Evolutionary conservation across 2,329 filamentous ascomycete species (phyloP).

Genomic region (Cercospora sp.): DNA sequence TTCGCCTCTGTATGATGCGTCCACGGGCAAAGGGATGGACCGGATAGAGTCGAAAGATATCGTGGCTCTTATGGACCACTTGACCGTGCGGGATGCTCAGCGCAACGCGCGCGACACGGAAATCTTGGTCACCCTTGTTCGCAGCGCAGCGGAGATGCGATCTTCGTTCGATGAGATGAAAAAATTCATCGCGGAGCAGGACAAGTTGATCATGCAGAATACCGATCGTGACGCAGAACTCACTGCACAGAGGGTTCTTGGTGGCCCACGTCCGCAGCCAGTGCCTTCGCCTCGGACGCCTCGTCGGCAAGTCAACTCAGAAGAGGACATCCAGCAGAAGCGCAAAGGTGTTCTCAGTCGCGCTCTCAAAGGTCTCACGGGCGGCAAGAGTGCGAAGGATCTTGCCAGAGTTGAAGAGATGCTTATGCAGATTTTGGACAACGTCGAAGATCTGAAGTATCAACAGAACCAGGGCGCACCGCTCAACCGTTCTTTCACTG

Average conservation of each 20-base stretch:
- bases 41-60: constrained; percentile 95
- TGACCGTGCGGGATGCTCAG: constrained; percentile 95
- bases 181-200: constrained; percentile 84
- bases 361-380: constrained; percentile 80
- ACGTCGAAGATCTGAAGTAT: constrained; percentile 69
- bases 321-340: constrained; percentile 66
- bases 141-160: constrained; percentile 93
- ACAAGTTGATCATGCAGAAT: constrained; percentile 81
- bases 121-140: constrained; percentile 89
- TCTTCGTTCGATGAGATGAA: constrained; percentile 96
- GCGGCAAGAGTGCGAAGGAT: constrained; percentile 83
- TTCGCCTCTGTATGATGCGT: constrained; percentile 85
- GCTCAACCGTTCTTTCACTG: constrained; percentile 33
- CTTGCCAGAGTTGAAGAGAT: constrained; percentile 44
- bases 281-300: constrained; percentile 59
- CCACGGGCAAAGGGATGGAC: constrained; percentile 84
- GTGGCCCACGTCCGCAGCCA: constrained; percentile 82
- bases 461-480: constrained; percentile 34
- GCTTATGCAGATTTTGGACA: constrained; percentile 84
- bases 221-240: constrained; percentile 87
- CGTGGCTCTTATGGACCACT: constrained; percentile 95
- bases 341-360: constrained; percentile 91
- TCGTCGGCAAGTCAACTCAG: constrained; percentile 51
- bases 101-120: constrained; percentile 95
- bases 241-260: constrained; percentile 76